Evolutionary conservation across 2,329 filamentous ascomycete genomes (phyloP).

Genomic region (Ambrosiella xylebori): DNA sequence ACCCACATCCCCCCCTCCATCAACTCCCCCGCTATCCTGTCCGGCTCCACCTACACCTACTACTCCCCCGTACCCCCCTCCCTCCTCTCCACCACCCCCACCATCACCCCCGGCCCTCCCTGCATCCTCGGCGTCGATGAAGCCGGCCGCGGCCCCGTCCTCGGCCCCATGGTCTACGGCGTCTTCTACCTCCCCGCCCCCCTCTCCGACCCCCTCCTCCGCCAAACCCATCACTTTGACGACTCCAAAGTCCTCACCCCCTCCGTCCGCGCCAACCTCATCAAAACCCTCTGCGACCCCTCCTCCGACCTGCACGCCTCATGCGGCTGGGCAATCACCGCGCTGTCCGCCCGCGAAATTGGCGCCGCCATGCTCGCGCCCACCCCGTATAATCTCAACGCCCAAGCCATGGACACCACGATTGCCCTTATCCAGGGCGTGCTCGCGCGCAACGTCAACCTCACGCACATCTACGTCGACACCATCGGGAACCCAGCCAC

Average conservation of each 20-base stretch:
- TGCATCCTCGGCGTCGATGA: slow-evolving; percentile 85
- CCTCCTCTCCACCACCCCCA: slow-evolving; percentile 29
- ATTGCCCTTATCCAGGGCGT: slow-evolving; percentile 65
- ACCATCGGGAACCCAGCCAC: slow-evolving; percentile 69
- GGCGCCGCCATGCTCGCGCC: slow-evolving; percentile 58
- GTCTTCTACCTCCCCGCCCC: slow-evolving; percentile 60
- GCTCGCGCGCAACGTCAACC: slow-evolving; percentile 59
- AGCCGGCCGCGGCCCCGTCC: slow-evolving; percentile 82
- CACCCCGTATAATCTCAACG: slow-evolving; percentile 73
- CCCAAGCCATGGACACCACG: slow-evolving; percentile 87
- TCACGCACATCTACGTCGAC: slow-evolving; percentile 85
- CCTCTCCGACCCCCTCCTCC: slow-evolving; percentile 55
- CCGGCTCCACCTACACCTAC: slow-evolving; percentile 52
- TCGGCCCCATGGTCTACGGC: slow-evolving; percentile 62
- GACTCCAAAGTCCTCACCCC: slow-evolving; percentile 87
- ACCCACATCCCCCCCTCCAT: slow-evolving; percentile 55
- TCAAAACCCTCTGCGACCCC: slow-evolving; percentile 51
- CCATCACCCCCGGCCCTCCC: slow-evolving; percentile 23
- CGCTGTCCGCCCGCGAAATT: slow-evolving; percentile 73
- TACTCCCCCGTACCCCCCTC: slow-evolving; percentile 49
- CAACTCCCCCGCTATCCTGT: slow-evolving; percentile 35
- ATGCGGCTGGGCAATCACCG: slow-evolving; percentile 71
- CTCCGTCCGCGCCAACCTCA: slow-evolving; percentile 54
- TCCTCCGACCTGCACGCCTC: slow-evolving; percentile 28
- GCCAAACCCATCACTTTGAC: slow-evolving; percentile 69